Evolutionary conservation across 1,139 yeast species (phyloP), one percentile per base, ranked within the genome.

Genomic region (Hyphopichia buzzinii): DNA sequence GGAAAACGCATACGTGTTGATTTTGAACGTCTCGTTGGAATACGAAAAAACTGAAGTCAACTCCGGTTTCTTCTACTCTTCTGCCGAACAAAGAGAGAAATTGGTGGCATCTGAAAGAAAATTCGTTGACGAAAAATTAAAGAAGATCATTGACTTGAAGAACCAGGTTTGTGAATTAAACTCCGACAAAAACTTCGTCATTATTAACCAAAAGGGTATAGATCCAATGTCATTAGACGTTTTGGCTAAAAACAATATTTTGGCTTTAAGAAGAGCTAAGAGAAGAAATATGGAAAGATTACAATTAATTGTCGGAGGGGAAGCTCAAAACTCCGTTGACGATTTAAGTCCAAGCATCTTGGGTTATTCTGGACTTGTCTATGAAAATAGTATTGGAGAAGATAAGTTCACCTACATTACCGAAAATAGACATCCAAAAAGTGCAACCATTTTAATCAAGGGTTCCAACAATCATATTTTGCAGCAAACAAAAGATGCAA

Each of bases 241-340:
- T 11, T 74, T 94, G 47, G 97, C 97, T 37, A 89, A 88, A 60
- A 85, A 94, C 62, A 88, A 87, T 47, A 92, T 94, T 49, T 72
- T 92, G 50, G 98, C 98, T 1, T 74, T 94, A 52, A 83, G 99
- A 72, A 81, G 98, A 59, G 99, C 99, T 32, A 94, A 94, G 73
- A 81, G 99, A 72, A 84, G 99, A 70, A 94, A 94, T 63, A 92
- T 94, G 98, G 99, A 94, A 67, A 81, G 99, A 59, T 75, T 94
- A 55, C 99, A 94, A 66, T 75, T 94, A 43, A 89, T 90, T 33
- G 87, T 96, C 49, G 98, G 97, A 19, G 99, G 98, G 50, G 94
- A 85, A 57, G 98, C 98, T 8, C 97, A 90, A 65, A 94, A 94
- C 65, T 84, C 96, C 12, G 97, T 90, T 30, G 99, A 94, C 55